phyloP scores from a whole-genome alignment of 495 filamentous ascomycete species.

The Pyrenula aspistea region DNA sequence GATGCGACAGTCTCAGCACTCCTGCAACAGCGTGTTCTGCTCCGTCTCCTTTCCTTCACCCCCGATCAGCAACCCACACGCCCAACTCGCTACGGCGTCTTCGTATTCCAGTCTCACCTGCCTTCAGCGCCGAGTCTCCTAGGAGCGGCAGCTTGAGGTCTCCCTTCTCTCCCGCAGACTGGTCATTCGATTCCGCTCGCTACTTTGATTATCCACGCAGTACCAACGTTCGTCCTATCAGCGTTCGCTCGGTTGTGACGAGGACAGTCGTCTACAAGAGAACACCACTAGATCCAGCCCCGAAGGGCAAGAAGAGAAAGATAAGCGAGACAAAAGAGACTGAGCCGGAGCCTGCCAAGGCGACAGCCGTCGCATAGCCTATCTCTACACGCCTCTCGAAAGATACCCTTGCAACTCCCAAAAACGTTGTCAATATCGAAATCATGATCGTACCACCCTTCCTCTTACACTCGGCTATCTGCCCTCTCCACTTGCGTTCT shows the following conservation, averaged over 20 bases:
- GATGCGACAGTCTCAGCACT: conserved; percentile 5
- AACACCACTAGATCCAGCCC: conserved; percentile 25
- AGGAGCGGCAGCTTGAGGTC: conserved; percentile 18
- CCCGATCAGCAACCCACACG: conserved; percentile 6
- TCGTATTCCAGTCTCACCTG: conserved; percentile 27
- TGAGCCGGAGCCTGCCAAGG: not conserved
- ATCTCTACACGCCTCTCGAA: too few species aligned
- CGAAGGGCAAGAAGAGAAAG: conserved; percentile 30
- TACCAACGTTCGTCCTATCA: conserved; percentile 22
- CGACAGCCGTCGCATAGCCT: not conserved
- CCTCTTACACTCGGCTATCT: too few species aligned
- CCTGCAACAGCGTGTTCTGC: conserved; percentile 22
- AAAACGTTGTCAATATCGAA: too few species aligned
- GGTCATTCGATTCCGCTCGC: conserved; percentile 20
- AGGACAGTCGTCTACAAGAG: conserved; percentile 35
- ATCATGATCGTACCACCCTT: too few species aligned
- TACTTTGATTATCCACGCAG: conserved; percentile 23
- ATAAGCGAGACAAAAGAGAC: conserved; percentile 1
- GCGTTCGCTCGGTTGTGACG: conserved; percentile 36
- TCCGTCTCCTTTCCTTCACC: conserved; percentile 17
- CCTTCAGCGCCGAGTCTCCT: conserved; percentile 13
- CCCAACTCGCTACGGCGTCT: conserved; percentile 21
- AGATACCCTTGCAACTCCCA: too few species aligned
- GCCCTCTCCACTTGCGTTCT: too few species aligned
- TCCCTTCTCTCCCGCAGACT: conserved; percentile 27